These are phyloP conservation scores for Hygrophila difformis DNA, from an alignment of 257 asterid species.

Conservation along the genomic window DNA sequence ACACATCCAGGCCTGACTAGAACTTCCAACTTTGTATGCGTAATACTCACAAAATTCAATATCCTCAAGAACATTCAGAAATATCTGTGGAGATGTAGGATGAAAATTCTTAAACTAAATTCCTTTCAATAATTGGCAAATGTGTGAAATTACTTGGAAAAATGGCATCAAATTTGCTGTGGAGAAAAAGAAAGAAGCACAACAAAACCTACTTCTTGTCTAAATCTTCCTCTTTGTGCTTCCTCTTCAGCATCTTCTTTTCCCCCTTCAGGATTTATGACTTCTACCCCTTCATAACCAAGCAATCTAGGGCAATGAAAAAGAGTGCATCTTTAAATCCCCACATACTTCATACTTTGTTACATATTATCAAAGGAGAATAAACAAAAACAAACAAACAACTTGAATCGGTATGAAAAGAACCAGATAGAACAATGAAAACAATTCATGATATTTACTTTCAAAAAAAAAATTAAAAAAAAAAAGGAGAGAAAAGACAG, in stretches of 20 bases:
- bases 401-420: neutral
- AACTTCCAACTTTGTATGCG: no score
- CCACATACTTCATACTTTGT: neutral
- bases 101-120: neutral
- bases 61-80: neutral
- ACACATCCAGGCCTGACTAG: no score
- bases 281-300: conserved; percentile 93
- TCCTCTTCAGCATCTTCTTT: conserved; percentile 95
- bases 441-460: neutral
- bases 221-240: conserved; percentile 96
- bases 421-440: neutral
- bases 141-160: conserved; percentile 3
- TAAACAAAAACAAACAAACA: neutral
- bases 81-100: neutral
- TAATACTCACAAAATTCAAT: neutral
- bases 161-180: neutral
- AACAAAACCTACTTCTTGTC: conserved; percentile 52
- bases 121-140: conserved; percentile 4
- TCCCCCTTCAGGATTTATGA: conserved; percentile 97
- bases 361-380: neutral
- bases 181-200: neutral
- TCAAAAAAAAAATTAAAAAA: no score
- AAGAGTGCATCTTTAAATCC: conserved; percentile 4
- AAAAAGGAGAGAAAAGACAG: no score
- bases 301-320: conserved; percentile 38